Base-by-base conservation (phyloP, 1,139 yeast species). In the Arxiozyma slooffiae region DNA sequence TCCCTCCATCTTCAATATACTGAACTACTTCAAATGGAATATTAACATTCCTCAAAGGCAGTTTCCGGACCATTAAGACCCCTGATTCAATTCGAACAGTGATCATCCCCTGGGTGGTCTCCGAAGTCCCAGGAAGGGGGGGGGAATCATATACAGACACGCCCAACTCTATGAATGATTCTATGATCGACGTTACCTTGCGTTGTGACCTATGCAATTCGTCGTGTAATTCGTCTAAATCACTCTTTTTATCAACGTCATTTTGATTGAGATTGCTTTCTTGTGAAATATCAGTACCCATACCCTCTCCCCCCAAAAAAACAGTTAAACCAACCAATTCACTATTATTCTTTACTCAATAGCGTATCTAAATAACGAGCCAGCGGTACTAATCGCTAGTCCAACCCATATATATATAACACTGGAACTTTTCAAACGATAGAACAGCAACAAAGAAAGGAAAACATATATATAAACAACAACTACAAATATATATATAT, bases 1-100 rank as follows among this genome's bases (percentile, higher is more conserved):
- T 92, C 57, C 98, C 74, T 2, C 98, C 98, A 61, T 89, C 95
- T 64, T 92, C 97, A 45, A 92, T 87, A 64, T 92, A 85, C 54
- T 82, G 81, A 7, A 87, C 71, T 17, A 87, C 89, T 62, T 87
- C 96, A 45, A 83, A 66, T 0, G 96, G 95, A 1, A 87, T 74
- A 1, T 82, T 79, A 6, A 76, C 67, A n/a, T 9, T 71, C 64
- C 20, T 67, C 62, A 26, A 75, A 53, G 2, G 64, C 65, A 11
- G 67, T 60, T 2, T 56, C 52, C 14, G 70, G 69, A 43, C 61
- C 63, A 40, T 58, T 58, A 30, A n/a, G 68, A 60, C 14, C 64
- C 57, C 39, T 61, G 62, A 51, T 67, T 60, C 42, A 72, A 54
- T 44, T 64, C 65, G 16, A 51, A 50, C 65, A 24, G 70, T 62